A percentile compares a stretch with the other conserved stretches of the same genome.
These are phyloP conservation scores for Rhodotorula sp. DNA, from an alignment of 1,284 basidiomycete species.

Conservation along the genomic window DNA sequence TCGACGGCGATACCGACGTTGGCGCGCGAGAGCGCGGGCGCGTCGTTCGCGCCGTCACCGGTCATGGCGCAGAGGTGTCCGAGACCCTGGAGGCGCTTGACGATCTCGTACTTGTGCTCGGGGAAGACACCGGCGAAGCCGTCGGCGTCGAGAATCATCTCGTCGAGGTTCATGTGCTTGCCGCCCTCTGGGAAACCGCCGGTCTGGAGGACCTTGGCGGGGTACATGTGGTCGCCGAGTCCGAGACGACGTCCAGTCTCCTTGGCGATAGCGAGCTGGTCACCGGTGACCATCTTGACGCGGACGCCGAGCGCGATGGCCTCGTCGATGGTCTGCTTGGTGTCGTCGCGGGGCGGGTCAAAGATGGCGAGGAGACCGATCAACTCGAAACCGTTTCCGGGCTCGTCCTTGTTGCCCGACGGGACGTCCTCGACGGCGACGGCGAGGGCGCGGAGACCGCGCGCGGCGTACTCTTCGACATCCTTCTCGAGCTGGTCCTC, in stretches of 20 bases:
- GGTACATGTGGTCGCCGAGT: conserved; percentile 94
- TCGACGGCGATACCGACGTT: conserved; percentile 97
- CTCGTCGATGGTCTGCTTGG: conserved; percentile 96
- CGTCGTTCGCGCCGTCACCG: conserved; percentile 96
- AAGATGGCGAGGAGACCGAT: conserved; percentile 97
- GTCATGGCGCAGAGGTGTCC: conserved; percentile 58
- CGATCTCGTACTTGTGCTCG: conserved; percentile 80
- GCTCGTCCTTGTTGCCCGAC: conserved; percentile 65
- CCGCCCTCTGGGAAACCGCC: conserved; percentile 71
- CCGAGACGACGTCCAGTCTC: conserved; percentile 97
- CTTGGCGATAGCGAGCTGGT: conserved; percentile 98
- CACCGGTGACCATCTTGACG: conserved; percentile 99
- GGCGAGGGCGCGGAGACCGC: conserved; percentile 96
- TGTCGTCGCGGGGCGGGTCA: conserved; percentile 96
- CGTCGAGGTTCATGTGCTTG: conserved; percentile 76
- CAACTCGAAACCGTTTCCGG: conserved; percentile 94
- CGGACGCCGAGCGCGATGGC: conserved; percentile 92
- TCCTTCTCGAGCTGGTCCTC: conserved; percentile 90
- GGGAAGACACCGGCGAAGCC: conserved; percentile 96
- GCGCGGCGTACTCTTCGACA: conserved; percentile 88
- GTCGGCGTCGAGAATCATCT: conserved; percentile 84
- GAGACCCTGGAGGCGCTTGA: conserved; percentile 90
- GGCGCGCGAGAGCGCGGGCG: conserved; percentile 86
- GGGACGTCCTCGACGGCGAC: conserved; percentile 93
- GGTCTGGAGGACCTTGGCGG: conserved; percentile 90